These are phyloP conservation scores for Paxillus involutus DNA, from an alignment of 768 basidiomycete species.

Conservation along the genomic window DNA sequence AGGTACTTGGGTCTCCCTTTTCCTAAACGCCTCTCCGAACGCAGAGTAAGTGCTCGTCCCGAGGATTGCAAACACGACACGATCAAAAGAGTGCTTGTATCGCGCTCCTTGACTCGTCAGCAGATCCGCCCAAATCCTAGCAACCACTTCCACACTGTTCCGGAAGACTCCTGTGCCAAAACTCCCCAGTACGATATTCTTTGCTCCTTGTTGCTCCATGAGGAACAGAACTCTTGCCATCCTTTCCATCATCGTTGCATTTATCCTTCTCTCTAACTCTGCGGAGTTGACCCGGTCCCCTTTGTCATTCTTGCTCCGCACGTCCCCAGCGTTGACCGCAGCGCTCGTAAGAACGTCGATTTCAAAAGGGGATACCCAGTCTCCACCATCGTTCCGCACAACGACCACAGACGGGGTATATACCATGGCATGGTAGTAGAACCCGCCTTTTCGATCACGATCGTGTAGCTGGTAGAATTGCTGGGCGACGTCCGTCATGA, in stretches of 20 bases:
- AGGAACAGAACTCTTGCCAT: slow-evolving; percentile 68
- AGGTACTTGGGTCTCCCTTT: background rate
- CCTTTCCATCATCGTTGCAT: slow-evolving; percentile 61
- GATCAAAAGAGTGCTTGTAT: slow-evolving; percentile 60
- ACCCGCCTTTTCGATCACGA: slow-evolving; percentile 47
- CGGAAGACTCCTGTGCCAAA: slow-evolving; percentile 80
- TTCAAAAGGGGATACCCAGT: slow-evolving; percentile 53
- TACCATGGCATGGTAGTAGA: slow-evolving; percentile 79
- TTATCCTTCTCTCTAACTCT: slow-evolving; percentile 41
- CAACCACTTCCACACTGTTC: slow-evolving; percentile 60
- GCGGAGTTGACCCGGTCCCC: background rate
- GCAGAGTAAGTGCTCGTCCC: slow-evolving; percentile 46
- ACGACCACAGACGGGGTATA: slow-evolving; percentile 65
- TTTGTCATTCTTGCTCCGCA: slow-evolving; percentile 28
- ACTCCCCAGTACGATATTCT: slow-evolving; percentile 65
- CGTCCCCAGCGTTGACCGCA: slow-evolving; percentile 70
- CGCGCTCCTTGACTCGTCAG: slow-evolving; percentile 47
- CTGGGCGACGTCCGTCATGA: slow-evolving; percentile 52
- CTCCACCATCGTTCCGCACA: slow-evolving; percentile 63
- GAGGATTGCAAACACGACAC: slow-evolving; percentile 66
- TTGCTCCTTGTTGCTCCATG: slow-evolving; percentile 60
- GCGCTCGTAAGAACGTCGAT: slow-evolving; percentile 70
- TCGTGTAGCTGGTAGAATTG: slow-evolving; percentile 66
- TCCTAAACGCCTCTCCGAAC: slow-evolving; percentile 39
- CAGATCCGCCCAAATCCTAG: slow-evolving; percentile 63